Base-by-base conservation (phyloP, 768 basidiomycete genomes). In the Favolaschia claudopus region DNA sequence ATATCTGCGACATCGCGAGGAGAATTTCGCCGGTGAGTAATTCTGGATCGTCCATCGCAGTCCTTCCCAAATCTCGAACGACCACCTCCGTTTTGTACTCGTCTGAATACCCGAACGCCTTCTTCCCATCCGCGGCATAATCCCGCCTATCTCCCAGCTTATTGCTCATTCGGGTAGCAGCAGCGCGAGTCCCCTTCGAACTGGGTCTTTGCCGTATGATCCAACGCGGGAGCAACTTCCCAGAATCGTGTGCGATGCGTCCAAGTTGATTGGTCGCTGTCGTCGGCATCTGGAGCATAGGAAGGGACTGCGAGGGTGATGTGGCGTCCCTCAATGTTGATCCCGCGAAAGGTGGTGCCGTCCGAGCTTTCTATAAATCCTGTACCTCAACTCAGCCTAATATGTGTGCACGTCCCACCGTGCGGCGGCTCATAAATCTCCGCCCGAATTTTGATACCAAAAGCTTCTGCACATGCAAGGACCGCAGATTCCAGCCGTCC, bases 311-410 rank as follows among this genome's bases (percentile, higher is more conserved):
- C 25, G 5, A 65, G 55, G 1, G 66, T 70, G 27, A 70, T 32
- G 43, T 69, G 68, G 7, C 55, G 58, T 0, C 62, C 45, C 50
- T 69, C 66, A 20, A 63, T 63, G 0, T 64, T 67, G 20, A 67
- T 56, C 33, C 67, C 66, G 33, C 64, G 61, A 40, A 70, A 60
- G 3, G 70, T 60, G 14, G 71, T 73, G 20, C 72, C 69, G 36
- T 73, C 66, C 22, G 64, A 63, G 34, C 66, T 67, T 13, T 69
- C 61, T 7, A 66, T 64, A 45, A 70, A 64, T 2, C 65, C 67
- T 69, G 39, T 0, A 2, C n/a, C 12, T n/a, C 0, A 25, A 46
- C 8, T 29, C 22, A 25, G 20, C 17, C 27, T 4, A 4, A 20
- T 14, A 15, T 32, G 7, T 8, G 20, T 1, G 39, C 43, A 0